Evolutionary conservation across 805 yeast species (phyloP), one percentile per base, ranked within the genome.

Genomic region (Yarrowia bubula): DNA sequence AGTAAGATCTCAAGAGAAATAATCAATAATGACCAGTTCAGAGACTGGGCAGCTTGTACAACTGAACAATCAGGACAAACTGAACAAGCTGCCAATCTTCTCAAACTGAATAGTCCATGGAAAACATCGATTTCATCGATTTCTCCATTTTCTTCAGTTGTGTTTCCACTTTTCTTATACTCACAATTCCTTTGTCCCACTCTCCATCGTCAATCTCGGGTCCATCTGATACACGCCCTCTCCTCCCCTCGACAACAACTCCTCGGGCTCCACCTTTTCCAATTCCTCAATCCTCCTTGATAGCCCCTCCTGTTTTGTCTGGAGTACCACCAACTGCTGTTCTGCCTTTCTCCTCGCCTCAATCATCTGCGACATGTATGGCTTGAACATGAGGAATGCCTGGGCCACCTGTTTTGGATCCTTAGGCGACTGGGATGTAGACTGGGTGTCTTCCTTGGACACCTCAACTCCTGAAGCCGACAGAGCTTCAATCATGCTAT

Each of bases 301-400:
- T 1, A 55, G 33, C 15, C 15, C 31, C 14, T 11, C 22, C 10
- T 14, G 8, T 1, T 43, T 17, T 4, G 41, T 17, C 44, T 43
- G 15, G 17, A 58, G 22, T 1, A 14, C 22, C 1, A 11, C n/a
- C n/a, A 33, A 1, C 15, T 33, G 39, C 41, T 58, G 51, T 11
- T 58, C 64, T 3, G 51, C 64, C n/a, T 58, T 18, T 11, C 51
- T 41, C 2, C 64, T 51, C 6, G 64, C 50, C 41, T 43, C 64
- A 33, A 58, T 58, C 64, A 58, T 58, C 31, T 58, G 64, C 18
- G 64, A 58, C 64, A 58, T 58, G 51, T 58, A 44, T n/a, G 64
- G 64, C 18, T 58, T 58, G 51, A 58, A 58, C 64, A 58, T 58
- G 35, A 58, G 51, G 15, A 58, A 58, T 2, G 64, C 64, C 28